A percentile compares a stretch with the other conserved stretches of the same genome.
phyloP scores from a whole-genome alignment of 2,329 filamentous ascomycete genomes.

The Chaetomium globosum region DNA sequence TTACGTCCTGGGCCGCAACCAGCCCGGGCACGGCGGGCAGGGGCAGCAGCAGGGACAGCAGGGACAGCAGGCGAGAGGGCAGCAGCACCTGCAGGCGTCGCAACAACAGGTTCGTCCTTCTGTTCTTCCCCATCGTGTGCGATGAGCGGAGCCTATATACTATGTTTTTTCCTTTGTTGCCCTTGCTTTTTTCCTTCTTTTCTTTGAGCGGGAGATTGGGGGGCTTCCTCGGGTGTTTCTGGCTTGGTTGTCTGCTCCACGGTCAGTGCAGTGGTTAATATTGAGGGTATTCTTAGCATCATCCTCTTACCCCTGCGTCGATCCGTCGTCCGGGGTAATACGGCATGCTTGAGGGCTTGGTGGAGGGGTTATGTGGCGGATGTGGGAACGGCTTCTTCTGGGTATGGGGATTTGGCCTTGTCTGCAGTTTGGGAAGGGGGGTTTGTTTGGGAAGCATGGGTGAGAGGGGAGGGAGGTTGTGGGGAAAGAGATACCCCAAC shows the following conservation, averaged over 20 bases:
- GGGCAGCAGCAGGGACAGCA: constrained; percentile 4
- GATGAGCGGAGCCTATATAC: constrained; percentile 11
- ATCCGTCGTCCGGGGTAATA: constrained; percentile 14
- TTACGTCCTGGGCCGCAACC: constrained; percentile 56
- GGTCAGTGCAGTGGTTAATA: constrained; percentile 14
- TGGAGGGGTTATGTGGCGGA: neutral
- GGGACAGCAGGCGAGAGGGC: neutral
- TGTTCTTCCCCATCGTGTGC: constrained; percentile 23
- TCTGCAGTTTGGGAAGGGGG: neutral
- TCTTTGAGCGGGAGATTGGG: neutral
- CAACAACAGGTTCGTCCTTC: constrained; percentile 28
- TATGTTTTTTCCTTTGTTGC: neutral
- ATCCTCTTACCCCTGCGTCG: constrained; percentile 22
- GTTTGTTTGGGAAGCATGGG: neutral
- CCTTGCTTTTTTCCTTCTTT: neutral
- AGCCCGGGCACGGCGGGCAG: constrained; percentile 16
- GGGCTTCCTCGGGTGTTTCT: neutral
- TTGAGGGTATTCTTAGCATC: constrained; percentile 9
- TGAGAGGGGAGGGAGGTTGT: neutral
- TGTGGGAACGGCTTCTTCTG: neutral
- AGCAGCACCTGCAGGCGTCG: neutral
- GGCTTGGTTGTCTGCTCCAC: neutral
- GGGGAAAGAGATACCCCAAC: neutral
- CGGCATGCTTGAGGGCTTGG: neutral
- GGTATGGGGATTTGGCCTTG: neutral